These are phyloP conservation scores for Pterulicium gracile DNA, from an alignment of 1,284 basidiomycete species.

Conservation along the genomic window DNA sequence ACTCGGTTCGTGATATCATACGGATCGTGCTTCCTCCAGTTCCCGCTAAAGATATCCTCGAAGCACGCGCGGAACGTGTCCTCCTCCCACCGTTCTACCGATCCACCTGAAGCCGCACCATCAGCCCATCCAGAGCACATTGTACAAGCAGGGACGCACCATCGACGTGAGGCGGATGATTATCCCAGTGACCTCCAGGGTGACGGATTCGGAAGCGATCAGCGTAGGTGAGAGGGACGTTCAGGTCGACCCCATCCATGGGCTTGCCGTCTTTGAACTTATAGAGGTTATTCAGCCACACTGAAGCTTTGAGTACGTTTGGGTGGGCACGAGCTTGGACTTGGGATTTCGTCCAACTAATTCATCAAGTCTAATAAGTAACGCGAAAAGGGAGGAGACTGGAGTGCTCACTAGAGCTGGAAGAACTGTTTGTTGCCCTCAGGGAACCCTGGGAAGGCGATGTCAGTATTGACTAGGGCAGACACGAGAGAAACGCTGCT, in stretches of 20 bases:
- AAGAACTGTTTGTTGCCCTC: constrained; percentile 60
- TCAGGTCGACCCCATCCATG: constrained; percentile 51
- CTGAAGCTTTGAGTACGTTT: constrained; percentile 48
- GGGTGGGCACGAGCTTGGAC: constrained; percentile 67
- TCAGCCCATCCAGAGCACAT: constrained; percentile 1
- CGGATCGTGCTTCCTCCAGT: constrained; percentile 65
- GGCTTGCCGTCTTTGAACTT: constrained; percentile 26
- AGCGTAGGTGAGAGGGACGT: constrained; percentile 64
- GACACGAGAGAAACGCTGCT: too few species aligned
- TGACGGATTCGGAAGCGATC: constrained; percentile 79
- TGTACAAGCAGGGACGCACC: constrained; percentile 25
- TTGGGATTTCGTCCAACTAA: constrained; percentile 53
- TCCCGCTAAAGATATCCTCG: constrained; percentile 51
- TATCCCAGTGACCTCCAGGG: constrained; percentile 57
- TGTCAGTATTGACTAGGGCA: neutral
- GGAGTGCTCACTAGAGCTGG: constrained; percentile 45
- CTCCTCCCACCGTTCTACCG: constrained; percentile 84
- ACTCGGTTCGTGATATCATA: constrained; percentile 57
- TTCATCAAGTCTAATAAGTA: neutral
- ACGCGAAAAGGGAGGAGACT: neutral
- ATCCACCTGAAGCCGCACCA: constrained; percentile 39
- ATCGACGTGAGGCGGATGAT: constrained; percentile 73
- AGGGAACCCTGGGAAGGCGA: constrained; percentile 36
- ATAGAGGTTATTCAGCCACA: constrained; percentile 59
- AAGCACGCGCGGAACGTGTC: constrained; percentile 56